Evolutionary conservation across 495 filamentous ascomycete species (phyloP).

Genomic region (Niebla homalea): DNA sequence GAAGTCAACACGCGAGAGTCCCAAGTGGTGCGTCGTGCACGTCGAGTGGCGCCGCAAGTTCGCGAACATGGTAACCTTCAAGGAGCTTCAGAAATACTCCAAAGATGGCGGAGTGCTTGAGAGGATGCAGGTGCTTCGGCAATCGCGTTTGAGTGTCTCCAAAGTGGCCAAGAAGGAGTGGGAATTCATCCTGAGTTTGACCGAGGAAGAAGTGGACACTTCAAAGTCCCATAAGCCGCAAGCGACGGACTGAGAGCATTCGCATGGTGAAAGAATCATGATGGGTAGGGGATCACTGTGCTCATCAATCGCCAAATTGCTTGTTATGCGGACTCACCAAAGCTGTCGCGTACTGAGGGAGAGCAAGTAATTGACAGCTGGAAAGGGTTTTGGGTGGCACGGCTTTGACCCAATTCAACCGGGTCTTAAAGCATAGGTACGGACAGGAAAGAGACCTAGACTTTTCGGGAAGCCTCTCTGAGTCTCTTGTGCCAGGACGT

Average conservation of each 20-base stretch:
- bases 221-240: neutral
- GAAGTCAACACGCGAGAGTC: slow-evolving; percentile 55
- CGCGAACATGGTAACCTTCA: slow-evolving; percentile 51
- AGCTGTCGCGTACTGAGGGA: too few species aligned
- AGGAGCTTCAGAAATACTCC: slow-evolving; percentile 53
- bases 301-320: too few species aligned
- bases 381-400: too few species aligned
- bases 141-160: slow-evolving; percentile 70
- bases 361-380: neutral
- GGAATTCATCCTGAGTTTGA: slow-evolving; percentile 55
- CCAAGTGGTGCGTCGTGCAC: slow-evolving; percentile 80
- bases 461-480: slow-evolving; percentile 60
- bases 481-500: slow-evolving; percentile 53
- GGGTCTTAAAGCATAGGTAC: slow-evolving; percentile 49
- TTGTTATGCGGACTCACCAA: too few species aligned
- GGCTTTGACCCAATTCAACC: too few species aligned
- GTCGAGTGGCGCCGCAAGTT: slow-evolving; percentile 80
- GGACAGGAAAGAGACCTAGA: slow-evolving; percentile 52
- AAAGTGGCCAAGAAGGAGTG: slow-evolving; percentile 62
- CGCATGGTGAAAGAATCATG: too few species aligned
- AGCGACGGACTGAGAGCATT: neutral
- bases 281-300: too few species aligned
- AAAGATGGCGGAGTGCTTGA: slow-evolving; percentile 51
- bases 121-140: slow-evolving; percentile 71
- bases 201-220: slow-evolving; percentile 28